These are phyloP conservation scores for Penicillium simplicissimum DNA, from an alignment of 495 filamentous ascomycete species.

Conservation along the genomic window DNA sequence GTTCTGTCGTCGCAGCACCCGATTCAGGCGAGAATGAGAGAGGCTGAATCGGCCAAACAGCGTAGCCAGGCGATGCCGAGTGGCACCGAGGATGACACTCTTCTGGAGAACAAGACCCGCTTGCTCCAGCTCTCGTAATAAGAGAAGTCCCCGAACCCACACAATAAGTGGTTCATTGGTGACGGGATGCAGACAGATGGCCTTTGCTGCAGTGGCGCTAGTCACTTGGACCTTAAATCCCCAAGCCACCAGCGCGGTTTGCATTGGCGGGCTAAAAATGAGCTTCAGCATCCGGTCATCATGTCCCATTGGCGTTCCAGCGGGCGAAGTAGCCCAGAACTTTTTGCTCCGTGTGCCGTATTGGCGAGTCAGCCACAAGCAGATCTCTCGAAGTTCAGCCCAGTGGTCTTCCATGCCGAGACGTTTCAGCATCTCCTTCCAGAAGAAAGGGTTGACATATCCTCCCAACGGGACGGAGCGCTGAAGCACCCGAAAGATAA, in stretches of 20 bases:
- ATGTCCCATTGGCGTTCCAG: background rate
- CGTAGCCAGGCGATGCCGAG: constrained; percentile 49
- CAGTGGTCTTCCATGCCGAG: constrained; percentile 40
- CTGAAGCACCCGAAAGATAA: constrained; percentile 38
- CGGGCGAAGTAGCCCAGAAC: background rate
- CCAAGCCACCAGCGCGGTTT: constrained; percentile 59
- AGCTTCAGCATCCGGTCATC: constrained; percentile 34
- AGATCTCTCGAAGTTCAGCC: constrained; percentile 40
- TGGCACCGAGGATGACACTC: constrained; percentile 40
- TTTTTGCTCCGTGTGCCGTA: constrained; percentile 20
- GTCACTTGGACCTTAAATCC: constrained; percentile 51
- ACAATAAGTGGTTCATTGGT: constrained; percentile 27
- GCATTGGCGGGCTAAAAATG: constrained; percentile 49
- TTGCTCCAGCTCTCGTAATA: constrained; percentile 52
- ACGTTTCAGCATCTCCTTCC: constrained; percentile 46
- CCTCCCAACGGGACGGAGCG: constrained; percentile 35
- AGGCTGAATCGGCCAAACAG: constrained; percentile 45
- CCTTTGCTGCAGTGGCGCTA: constrained; percentile 14
- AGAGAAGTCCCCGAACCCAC: constrained; percentile 51
- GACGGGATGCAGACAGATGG: constrained; percentile 10
- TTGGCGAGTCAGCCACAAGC: constrained; percentile 44
- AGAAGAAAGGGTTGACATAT: constrained; percentile 35
- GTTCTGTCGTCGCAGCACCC: constrained; percentile 38
- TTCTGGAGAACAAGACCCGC: constrained; percentile 46
- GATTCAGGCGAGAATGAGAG: constrained; percentile 36